These are phyloP conservation scores for Colletotrichum gloeosporioides DNA, from an alignment of 2,329 filamentous ascomycete genomes.

Conservation along the genomic window DNA sequence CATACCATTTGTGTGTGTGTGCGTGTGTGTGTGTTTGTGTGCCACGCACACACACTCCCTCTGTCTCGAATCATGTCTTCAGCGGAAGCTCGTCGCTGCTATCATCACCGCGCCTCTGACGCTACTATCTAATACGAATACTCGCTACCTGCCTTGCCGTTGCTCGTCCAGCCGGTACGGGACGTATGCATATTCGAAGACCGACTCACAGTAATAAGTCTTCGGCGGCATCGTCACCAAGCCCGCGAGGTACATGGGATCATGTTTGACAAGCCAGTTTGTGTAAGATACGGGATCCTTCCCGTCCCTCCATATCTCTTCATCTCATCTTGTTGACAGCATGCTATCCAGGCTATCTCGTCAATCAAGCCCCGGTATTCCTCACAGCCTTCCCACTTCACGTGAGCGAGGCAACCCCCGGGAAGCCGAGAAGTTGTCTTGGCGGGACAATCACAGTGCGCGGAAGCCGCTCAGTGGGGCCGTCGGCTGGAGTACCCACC, in stretches of 20 bases:
- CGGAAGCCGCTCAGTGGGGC: conserved; percentile 20
- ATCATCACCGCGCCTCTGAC: background rate
- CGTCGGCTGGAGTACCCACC: background rate
- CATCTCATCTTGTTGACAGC: background rate
- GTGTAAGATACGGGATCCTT: background rate
- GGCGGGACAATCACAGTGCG: conserved; percentile 20
- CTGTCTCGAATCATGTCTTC: background rate
- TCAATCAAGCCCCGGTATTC: background rate
- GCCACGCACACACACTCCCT: background rate
- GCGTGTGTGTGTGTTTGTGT: background rate
- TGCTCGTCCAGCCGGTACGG: background rate
- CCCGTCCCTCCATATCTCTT: background rate
- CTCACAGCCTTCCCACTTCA: conserved; percentile 19
- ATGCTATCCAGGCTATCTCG: background rate
- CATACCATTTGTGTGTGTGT: background rate
- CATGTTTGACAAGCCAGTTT: background rate
- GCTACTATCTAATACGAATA: background rate
- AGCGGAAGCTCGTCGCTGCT: background rate
- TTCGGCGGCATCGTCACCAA: background rate
- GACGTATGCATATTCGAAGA: background rate
- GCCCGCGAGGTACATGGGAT: background rate
- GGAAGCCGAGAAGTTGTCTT: conserved; percentile 9
- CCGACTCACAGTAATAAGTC: background rate
- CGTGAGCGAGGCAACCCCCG: conserved; percentile 4
- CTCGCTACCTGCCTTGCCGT: background rate